phyloP scores from a whole-genome alignment of 139 green algal genomes.

The Coccomyxa sp. region DNA sequence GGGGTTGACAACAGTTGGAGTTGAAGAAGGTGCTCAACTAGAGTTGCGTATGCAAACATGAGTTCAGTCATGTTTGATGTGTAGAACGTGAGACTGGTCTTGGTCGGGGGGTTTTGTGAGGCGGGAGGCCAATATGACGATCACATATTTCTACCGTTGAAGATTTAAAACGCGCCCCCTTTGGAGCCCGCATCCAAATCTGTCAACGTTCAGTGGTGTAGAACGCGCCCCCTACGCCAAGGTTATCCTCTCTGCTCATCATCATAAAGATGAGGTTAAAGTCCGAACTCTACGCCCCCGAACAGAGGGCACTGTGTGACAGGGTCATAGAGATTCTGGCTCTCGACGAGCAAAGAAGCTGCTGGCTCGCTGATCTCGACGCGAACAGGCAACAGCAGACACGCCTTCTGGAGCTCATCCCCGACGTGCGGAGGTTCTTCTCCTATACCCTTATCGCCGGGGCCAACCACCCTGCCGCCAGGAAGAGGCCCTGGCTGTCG shows the following conservation, averaged over 20 bases:
- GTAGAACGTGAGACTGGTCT: too few species aligned
- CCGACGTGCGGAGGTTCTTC: not conserved
- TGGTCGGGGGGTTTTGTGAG: too few species aligned
- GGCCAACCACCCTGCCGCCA: not conserved
- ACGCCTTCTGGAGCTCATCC: not conserved
- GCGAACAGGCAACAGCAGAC: not conserved
- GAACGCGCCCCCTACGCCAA: not conserved
- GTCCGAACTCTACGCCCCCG: not conserved
- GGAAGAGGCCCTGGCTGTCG: not conserved
- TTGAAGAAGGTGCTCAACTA: too few species aligned
- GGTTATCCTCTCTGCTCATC: not conserved
- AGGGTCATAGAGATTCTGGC: not conserved
- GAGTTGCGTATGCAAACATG: too few species aligned
- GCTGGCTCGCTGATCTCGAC: not conserved
- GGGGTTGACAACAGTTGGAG: too few species aligned
- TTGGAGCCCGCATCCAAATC: not conserved
- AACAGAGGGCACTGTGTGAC: not conserved
- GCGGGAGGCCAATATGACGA: too few species aligned
- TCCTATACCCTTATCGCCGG: not conserved
- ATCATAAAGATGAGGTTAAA: constrained; percentile 1
- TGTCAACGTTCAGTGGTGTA: constrained; percentile 1
- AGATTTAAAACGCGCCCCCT: not conserved
- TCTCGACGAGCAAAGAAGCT: not conserved
- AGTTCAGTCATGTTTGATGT: too few species aligned
- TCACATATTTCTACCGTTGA: constrained; percentile 1